Evolutionary conservation across 371 early-diverging fungal genomes (phyloP), one percentile per base, ranked within the genome.

Genomic region (Mycotypha africana): DNA sequence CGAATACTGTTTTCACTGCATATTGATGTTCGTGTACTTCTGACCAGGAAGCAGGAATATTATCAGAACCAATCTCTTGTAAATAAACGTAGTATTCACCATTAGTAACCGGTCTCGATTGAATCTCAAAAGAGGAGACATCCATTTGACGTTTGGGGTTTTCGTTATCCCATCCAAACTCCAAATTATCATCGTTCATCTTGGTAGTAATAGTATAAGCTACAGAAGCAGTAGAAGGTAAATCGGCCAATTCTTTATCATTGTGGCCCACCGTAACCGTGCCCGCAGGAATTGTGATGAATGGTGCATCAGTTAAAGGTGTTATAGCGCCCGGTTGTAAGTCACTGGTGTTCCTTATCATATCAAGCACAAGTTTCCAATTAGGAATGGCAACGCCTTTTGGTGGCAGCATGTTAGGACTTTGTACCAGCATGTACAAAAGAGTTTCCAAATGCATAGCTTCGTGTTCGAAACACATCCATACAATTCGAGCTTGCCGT

Each of bases 101-200:
- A 43, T 88, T 85, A 12, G 92, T 88, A 12, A 95, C 84, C 14
- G 88, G 91, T 7, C 92, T 78, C 12, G 78, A 65, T 47, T 88
- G 89, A 36, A 93, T 81, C 15, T 64, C 55, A 57, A 82, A 90
- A 0, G 66, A 38, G 20, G 51, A 16, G 9, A 83, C 74, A 0
- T 43, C 15, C 7, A 70, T 61, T 21, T 59, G 51, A 3, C 67
- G 56, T 14, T 45, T 26, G 14, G 93, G 91, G 23, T 72, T 62
- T 54, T 95, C 95, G 54, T 89, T 92, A 59, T 93, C 93, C 95
- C 95, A 95, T 12, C 93, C 93, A 70, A 83, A 86, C 15, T 52
- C 51, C 25, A 51, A 15, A 15, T 26, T 12, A 6, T 8, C 21
- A 1, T 53, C 14, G 22, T 22, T 12, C 39, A 47, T n/a, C n/a